These are phyloP conservation scores for Candida quercuum DNA, from an alignment of 805 yeast species.

Conservation along the genomic window DNA sequence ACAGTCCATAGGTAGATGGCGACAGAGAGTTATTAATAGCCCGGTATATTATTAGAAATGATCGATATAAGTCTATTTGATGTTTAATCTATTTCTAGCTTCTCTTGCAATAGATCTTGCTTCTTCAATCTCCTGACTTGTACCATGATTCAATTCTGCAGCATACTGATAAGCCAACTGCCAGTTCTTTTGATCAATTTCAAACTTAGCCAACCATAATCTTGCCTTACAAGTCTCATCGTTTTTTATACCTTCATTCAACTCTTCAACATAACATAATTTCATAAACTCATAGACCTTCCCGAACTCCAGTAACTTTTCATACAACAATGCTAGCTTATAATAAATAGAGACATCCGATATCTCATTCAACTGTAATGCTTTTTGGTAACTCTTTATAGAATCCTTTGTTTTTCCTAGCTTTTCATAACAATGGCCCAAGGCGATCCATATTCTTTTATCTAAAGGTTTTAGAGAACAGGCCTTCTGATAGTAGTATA, in stretches of 20 bases:
- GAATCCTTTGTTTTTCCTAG: constrained; percentile 68
- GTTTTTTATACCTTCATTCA: constrained; percentile 51
- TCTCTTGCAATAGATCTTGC: constrained; percentile 80
- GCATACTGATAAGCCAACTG: constrained; percentile 71
- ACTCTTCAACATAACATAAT: constrained; percentile 54
- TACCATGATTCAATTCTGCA: constrained; percentile 60
- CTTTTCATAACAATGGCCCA: constrained; percentile 85
- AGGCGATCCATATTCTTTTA: constrained; percentile 93
- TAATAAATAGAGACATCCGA: constrained; percentile 52
- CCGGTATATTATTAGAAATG: too few relatives aligned
- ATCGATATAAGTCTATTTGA: too few relatives aligned
- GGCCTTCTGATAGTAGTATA: constrained; percentile 89
- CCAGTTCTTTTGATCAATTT: constrained; percentile 50
- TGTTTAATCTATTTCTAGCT: constrained; percentile 52
- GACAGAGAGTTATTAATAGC: too few relatives aligned
- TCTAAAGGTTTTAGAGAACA: constrained; percentile 85
- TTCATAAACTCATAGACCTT: constrained; percentile 28
- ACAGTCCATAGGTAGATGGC: too few relatives aligned
- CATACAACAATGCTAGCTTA: constrained; percentile 65
- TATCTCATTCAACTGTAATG: constrained; percentile 51
- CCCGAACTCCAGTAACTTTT: constrained; percentile 40
- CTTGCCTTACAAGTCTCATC: constrained; percentile 78
- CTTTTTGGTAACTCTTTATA: constrained; percentile 75
- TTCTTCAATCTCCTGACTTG: constrained; percentile 85
- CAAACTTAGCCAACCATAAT: constrained; percentile 78